A percentile compares a stretch with the other conserved stretches of the same genome.
These are phyloP conservation scores for Fusarium gaditjirri DNA, from an alignment of 2,329 filamentous ascomycete genomes.

Conservation along the genomic window DNA sequence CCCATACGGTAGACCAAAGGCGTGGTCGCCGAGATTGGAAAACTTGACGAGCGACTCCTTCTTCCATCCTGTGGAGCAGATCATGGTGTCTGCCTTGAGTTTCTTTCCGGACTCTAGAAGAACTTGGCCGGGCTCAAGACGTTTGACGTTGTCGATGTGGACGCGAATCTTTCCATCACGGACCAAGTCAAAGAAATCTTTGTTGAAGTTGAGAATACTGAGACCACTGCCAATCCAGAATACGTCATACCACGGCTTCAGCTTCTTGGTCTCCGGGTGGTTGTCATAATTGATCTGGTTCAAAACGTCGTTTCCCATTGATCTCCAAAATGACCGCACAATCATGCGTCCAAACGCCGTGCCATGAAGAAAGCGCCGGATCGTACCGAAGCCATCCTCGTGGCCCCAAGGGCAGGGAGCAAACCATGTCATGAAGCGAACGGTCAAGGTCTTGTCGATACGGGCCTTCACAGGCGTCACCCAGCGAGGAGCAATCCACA, in stretches of 20 bases:
- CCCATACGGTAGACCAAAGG: background rate
- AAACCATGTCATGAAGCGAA: constrained; percentile 7
- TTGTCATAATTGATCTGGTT: constrained; percentile 56
- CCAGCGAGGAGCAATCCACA: background rate
- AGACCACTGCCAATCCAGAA: constrained; percentile 62
- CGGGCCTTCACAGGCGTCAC: background rate
- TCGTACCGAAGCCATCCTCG: background rate
- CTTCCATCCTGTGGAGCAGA: constrained; percentile 65
- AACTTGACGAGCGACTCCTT: constrained; percentile 2
- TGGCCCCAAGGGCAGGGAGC: background rate
- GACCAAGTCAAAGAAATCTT: constrained; percentile 62
- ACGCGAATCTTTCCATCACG: constrained; percentile 57
- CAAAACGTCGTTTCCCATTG: constrained; percentile 59
- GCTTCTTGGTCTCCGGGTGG: constrained; percentile 50
- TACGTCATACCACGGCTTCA: constrained; percentile 53
- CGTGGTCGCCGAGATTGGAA: background rate
- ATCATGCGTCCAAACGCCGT: background rate
- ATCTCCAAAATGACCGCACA: constrained; percentile 56
- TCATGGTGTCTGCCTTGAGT: constrained; percentile 56
- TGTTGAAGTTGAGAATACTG: constrained; percentile 64
- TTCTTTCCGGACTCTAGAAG: constrained; percentile 54
- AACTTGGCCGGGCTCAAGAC: constrained; percentile 53
- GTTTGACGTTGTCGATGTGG: constrained; percentile 57
- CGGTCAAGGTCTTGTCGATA: background rate
- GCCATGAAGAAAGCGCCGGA: background rate